Evolutionary conservation across 1,284 basidiomycete genomes (phyloP).

Genomic region (Fomitiporia mediterranea): DNA sequence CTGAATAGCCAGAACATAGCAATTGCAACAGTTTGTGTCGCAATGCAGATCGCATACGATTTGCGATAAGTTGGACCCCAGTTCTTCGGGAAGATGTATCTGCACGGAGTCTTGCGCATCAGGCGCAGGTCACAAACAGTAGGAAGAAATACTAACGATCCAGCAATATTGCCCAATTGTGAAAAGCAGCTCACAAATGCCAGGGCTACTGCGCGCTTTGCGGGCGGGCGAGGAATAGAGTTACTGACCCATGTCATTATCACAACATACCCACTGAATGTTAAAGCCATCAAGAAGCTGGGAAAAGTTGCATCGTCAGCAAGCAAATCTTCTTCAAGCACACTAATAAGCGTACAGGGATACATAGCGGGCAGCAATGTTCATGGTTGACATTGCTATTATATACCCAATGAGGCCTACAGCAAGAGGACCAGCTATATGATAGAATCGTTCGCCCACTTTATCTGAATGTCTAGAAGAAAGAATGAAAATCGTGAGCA

Average conservation of each 20-base stretch:
- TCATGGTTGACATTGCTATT: slow-evolving; percentile 39
- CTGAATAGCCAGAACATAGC: slow-evolving; percentile 47
- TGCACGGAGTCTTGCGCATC: background rate
- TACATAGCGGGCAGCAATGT: slow-evolving; percentile 37
- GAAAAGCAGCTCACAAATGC: slow-evolving; percentile 34
- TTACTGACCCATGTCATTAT: slow-evolving; percentile 37
- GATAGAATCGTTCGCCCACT: slow-evolving; percentile 36
- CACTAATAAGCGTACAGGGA: slow-evolving; percentile 34
- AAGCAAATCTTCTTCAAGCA: background rate
- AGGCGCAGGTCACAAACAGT: background rate
- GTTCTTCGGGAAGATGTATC: slow-evolving; percentile 36
- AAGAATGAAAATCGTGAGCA: background rate
- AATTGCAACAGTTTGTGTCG: slow-evolving; percentile 37
- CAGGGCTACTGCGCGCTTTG: slow-evolving; percentile 37
- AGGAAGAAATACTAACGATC: slow-evolving; percentile 26
- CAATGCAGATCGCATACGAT: slow-evolving; percentile 35
- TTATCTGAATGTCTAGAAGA: slow-evolving; percentile 32
- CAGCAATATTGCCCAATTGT: slow-evolving; percentile 30
- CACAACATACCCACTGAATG: slow-evolving; percentile 31
- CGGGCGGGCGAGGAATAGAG: slow-evolving; percentile 34
- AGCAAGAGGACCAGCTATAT: slow-evolving; percentile 34
- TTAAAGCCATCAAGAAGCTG: slow-evolving; percentile 33
- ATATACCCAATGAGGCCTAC: slow-evolving; percentile 39
- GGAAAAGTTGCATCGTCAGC: background rate
- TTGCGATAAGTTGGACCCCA: slow-evolving; percentile 41